Base-by-base conservation (phyloP, 345 rosid species). In the Citrus unshiu region DNA sequence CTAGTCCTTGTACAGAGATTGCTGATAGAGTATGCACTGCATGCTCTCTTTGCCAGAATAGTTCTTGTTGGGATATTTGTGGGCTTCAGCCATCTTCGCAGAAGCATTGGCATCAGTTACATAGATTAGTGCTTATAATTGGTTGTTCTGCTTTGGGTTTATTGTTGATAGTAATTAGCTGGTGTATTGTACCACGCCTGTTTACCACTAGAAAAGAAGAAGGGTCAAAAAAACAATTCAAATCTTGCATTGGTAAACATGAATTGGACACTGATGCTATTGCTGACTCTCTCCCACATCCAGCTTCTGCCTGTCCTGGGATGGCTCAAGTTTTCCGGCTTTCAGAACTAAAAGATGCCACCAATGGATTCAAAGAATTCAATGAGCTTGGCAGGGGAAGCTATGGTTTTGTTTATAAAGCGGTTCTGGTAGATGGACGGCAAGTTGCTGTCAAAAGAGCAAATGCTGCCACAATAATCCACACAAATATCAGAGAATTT, bases 31-130 rank as follows among this genome's bases (percentile, higher is more conserved):
- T 91, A 43, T 95, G 98, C 84, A 90, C 95, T 5, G 69, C 89
- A 64, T 95, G 99, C 74, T 95, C 98, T 19, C 94, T 95, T 68
- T 95, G 99, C 88, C 99, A 93, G 86, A 95, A 90, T 85, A 91
- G 92, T 78, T 87, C 97, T 79, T 95, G 97, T 80, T 85, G 90
- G 75, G 87, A 80, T 43, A 81, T 87, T 29, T 93, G 98, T 70
- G 88, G 93, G 70, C 77, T 91, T 72, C 81, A 51, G 29, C 82
- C 88, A 77, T 83, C 81, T n/a, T 72, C 65, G 0, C 87, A 82
- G 67, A 90, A 79, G 86, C 89, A 80, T 62, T 83, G 90, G 89
- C 88, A 76, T 73, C 91, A 84, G 68, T 64, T 84, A 57, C 85
- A 39, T 32, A 83, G 86, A 82, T 74, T 90, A 3, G n/a, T 76